Percentiles rank a stretch among this genome's conserved stretches.
Evolutionary conservation across 2,329 filamentous ascomycete genomes (phyloP).

Genomic region (Pseudophaeomoniella oleicola): DNA sequence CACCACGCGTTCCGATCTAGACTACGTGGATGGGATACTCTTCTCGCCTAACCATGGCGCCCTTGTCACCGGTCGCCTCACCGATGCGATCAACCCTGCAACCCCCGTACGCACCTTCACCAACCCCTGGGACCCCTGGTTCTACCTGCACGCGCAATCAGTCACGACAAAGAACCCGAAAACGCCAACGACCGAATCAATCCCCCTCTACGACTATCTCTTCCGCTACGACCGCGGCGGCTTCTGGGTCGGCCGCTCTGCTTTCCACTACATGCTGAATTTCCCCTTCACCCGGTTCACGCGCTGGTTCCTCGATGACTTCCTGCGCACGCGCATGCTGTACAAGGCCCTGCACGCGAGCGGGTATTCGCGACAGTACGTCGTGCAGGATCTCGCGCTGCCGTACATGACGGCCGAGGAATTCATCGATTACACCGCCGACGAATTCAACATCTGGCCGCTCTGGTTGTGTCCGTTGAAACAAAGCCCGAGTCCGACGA

Average conservation of each 20-base stretch:
- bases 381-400: constrained; percentile 47
- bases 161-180: constrained; percentile 6
- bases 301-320: constrained; percentile 40
- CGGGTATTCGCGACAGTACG: constrained; percentile 34
- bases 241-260: constrained; percentile 42
- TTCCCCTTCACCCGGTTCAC: constrained; percentile 44
- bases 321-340: constrained; percentile 43
- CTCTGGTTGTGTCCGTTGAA: constrained; percentile 44
- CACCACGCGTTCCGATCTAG: constrained; percentile 26
- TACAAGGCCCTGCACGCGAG: constrained; percentile 45
- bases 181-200: constrained; percentile 18
- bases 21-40: constrained; percentile 59
- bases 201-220: constrained; percentile 38
- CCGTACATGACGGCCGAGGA: constrained; percentile 33
- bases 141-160: constrained; percentile 53
- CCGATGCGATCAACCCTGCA: constrained; percentile 26
- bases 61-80: constrained; percentile 46
- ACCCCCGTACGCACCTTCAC: constrained; percentile 17
- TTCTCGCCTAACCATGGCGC: constrained; percentile 41
- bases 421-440: constrained; percentile 34
- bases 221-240: constrained; percentile 44
- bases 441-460: constrained; percentile 34
- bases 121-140: constrained; percentile 48
- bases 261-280: constrained; percentile 42
- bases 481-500: constrained; percentile 16